Percentiles rank a stretch among this genome's conserved stretches.
phyloP scores from a whole-genome alignment of 2,329 filamentous ascomycete genomes.

The Nannizziopsis arthrosporioides region DNA sequence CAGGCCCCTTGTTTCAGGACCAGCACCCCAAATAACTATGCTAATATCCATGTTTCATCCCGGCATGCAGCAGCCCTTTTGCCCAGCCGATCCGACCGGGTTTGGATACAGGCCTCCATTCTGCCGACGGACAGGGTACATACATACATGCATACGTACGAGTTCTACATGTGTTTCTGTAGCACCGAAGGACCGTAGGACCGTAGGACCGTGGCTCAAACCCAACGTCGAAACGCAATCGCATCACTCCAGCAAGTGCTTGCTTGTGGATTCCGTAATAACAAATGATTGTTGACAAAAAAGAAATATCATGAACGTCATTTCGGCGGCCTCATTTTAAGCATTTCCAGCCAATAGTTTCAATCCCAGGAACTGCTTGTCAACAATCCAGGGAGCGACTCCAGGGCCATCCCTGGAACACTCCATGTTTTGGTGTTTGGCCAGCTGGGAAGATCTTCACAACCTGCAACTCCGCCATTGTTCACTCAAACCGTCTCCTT shows the following conservation, averaged over 20 bases:
- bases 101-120: not conserved
- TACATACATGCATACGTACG: too few species aligned
- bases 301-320: too few species aligned
- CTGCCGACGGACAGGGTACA: not conserved
- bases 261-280: too few species aligned
- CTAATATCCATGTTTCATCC: slow-evolving; percentile 6
- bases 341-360: too few species aligned
- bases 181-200: too few species aligned
- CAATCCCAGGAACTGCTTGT: too few species aligned
- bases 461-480: not conserved
- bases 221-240: too few species aligned
- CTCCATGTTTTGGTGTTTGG: slow-evolving; percentile 8
- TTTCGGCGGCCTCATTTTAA: too few species aligned
- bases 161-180: too few species aligned
- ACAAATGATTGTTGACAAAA: too few species aligned
- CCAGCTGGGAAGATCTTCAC: slow-evolving; percentile 1
- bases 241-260: too few species aligned
- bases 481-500: not conserved
- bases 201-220: too few species aligned
- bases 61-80: not conserved
- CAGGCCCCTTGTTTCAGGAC: slow-evolving; percentile 6
- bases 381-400: not conserved
- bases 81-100: not conserved
- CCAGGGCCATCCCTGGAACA: slow-evolving; percentile 7
- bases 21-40: not conserved